Conservation (phyloP, 2,329 filamentous ascomycete species). For the Botryosphaeria dothidea region DNA sequence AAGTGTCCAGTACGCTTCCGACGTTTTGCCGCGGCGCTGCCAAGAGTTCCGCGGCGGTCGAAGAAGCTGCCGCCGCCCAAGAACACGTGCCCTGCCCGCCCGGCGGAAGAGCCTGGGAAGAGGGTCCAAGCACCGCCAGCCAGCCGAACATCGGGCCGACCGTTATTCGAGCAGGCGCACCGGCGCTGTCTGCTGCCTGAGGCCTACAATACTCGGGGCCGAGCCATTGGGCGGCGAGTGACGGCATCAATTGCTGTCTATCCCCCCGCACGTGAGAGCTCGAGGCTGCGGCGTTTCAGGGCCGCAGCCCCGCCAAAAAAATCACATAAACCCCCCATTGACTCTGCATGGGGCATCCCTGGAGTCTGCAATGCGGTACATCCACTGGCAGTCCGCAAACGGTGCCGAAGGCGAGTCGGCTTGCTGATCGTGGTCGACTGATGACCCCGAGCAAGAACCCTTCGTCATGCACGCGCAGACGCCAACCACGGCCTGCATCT, state of each 20-base stretch:
- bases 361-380: background rate
- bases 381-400: background rate
- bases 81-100: background rate
- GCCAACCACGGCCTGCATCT: slow-evolving; percentile 17
- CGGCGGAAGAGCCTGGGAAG: background rate
- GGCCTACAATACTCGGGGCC: background rate
- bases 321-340: background rate
- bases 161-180: background rate
- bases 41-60: background rate
- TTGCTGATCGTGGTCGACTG: slow-evolving; percentile 3
- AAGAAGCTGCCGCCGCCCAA: background rate
- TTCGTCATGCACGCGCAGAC: slow-evolving; percentile 18
- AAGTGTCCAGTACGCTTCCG: slow-evolving; percentile 14
- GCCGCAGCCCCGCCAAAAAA: slow-evolving; percentile 13
- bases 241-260: background rate
- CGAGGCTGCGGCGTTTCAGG: background rate
- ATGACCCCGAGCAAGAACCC: slow-evolving; percentile 3
- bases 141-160: background rate
- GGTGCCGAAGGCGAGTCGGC: background rate
- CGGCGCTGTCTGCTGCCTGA: background rate
- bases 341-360: slow-evolving; percentile 9
- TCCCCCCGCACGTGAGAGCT: background rate
- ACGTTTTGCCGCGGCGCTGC: slow-evolving; percentile 3
- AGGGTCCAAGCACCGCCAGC: background rate
- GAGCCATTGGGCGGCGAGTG: slow-evolving; percentile 4